Conservation (phyloP, 306 rosid genomes). For the Leucaena leucocephala region DNA sequence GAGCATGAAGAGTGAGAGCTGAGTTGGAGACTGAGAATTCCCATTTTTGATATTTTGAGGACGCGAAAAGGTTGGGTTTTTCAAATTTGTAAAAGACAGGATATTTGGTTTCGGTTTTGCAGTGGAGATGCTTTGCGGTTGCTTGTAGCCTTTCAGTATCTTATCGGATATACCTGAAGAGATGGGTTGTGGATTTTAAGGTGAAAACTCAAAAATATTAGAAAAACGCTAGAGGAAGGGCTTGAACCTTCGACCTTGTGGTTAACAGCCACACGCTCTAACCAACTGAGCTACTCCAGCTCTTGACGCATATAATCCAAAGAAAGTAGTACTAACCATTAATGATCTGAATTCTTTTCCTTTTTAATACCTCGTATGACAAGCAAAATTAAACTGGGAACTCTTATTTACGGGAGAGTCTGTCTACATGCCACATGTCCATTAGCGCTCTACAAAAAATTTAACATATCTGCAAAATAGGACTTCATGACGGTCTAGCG, state of each 20-base stretch:
- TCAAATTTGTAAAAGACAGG: slow-evolving; percentile 6
- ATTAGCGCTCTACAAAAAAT: too few relatives aligned
- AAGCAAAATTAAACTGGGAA: too few relatives aligned
- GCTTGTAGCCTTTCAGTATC: slow-evolving; percentile 27
- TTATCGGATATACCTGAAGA: slow-evolving; percentile 38
- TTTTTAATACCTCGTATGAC: too few relatives aligned
- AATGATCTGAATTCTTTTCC: too few relatives aligned
- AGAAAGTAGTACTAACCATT: too few relatives aligned
- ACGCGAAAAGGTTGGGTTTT: neutral
- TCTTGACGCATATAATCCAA: too few relatives aligned
- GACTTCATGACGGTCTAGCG: too few relatives aligned
- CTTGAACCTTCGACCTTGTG: slow-evolving; percentile 82
- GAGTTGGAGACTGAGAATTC: slow-evolving; percentile 34
- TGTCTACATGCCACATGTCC: too few relatives aligned
- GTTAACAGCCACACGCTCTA: slow-evolving; percentile 87
- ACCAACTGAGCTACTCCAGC: slow-evolving; percentile 82
- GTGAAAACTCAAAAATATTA: rapidly evolving
- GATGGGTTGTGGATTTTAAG: neutral
- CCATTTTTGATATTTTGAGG: slow-evolving; percentile 33
- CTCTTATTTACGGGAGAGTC: too few relatives aligned
- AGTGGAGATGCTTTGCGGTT: slow-evolving; percentile 28
- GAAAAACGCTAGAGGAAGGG: slow-evolving; percentile 67
- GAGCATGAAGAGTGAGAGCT: slow-evolving; percentile 38
- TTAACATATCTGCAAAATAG: too few relatives aligned
- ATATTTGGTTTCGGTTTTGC: slow-evolving; percentile 9